Percentiles rank a stretch among this genome's conserved stretches.
Evolutionary conservation across 169 alveolate genomes (phyloP).

Genomic region (Cryptosporidium bovis): DNA sequence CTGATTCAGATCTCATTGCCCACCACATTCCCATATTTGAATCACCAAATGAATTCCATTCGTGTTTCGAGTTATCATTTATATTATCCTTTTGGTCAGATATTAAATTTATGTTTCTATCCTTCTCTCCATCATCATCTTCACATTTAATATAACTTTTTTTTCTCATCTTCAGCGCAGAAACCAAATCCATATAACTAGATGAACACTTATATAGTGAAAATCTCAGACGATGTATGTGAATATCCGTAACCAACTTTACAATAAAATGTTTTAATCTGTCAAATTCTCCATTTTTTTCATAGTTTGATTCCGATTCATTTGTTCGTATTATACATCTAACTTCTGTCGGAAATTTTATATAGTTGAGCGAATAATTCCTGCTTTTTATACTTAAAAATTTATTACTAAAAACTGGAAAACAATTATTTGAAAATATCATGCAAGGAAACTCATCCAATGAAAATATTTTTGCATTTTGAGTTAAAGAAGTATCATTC

Average conservation of each 20-base stretch:
- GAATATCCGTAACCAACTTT: conserved; percentile 31
- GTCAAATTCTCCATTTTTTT: neutral
- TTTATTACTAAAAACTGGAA: conserved; percentile 7
- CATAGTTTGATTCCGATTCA: neutral
- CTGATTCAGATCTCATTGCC: conserved; percentile 63
- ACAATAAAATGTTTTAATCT: conserved; percentile 14
- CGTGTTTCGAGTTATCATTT: conserved; percentile 3
- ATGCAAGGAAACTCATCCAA: conserved; percentile 69
- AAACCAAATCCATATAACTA: conserved; percentile 45
- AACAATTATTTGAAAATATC: conserved; percentile 61
- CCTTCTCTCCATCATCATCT: neutral
- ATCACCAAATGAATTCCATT: conserved; percentile 66
- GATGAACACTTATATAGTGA: conserved; percentile 60
- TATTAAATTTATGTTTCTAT: neutral
- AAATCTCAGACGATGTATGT: conserved; percentile 60
- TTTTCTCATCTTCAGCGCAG: conserved; percentile 37
- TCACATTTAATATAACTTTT: neutral
- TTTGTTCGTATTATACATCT: conserved; percentile 13
- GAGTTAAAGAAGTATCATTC: neutral
- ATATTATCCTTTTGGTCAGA: neutral
- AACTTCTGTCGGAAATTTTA: conserved; percentile 61
- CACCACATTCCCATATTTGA: conserved; percentile 74
- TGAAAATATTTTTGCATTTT: conserved; percentile 3
- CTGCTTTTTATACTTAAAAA: conserved; percentile 20
- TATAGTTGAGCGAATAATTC: conserved; percentile 11